Conservation (phyloP, 140 eudicot species). For the Erigeron philadelphicus region DNA sequence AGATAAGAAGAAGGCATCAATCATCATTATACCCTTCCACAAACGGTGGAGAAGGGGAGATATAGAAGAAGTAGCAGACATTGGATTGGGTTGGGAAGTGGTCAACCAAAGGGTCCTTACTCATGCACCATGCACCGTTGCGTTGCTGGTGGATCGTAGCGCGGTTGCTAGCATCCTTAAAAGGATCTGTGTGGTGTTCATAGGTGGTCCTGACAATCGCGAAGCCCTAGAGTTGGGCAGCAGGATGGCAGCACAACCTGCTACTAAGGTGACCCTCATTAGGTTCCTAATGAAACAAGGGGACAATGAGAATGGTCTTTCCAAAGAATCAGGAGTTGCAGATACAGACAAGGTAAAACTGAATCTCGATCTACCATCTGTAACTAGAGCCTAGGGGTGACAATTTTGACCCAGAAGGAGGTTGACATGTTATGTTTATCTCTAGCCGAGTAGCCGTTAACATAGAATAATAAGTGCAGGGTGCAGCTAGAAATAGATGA, state of each 20-base stretch:
- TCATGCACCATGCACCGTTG: conserved; percentile 59
- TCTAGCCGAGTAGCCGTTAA: no score
- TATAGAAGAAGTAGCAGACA: conserved; percentile 30
- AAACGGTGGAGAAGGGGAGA: conserved; percentile 39
- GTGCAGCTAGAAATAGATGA: background rate
- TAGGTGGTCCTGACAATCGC: conserved; percentile 64
- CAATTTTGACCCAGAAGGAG: background rate
- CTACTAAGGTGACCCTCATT: conserved; percentile 39
- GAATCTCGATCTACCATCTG: background rate
- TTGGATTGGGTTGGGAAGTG: conserved; percentile 54
- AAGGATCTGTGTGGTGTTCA: conserved; percentile 44
- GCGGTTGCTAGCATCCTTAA: conserved; percentile 16
- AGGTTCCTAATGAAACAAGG: conserved; percentile 29
- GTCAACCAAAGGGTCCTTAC: conserved; percentile 46
- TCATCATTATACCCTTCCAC: conserved; percentile 43
- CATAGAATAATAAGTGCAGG: background rate
- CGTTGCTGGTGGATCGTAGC: conserved; percentile 62
- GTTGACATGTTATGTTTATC: background rate
- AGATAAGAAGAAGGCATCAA: conserved; percentile 35
- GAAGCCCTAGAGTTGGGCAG: conserved; percentile 57
- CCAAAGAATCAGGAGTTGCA: background rate
- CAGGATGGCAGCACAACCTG: conserved; percentile 64
- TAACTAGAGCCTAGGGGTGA: background rate
- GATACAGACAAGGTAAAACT: conserved; percentile 46
- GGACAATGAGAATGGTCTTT: background rate